Base-by-base conservation (phyloP, 179 eudicot species). In the Beta lomatogona region DNA sequence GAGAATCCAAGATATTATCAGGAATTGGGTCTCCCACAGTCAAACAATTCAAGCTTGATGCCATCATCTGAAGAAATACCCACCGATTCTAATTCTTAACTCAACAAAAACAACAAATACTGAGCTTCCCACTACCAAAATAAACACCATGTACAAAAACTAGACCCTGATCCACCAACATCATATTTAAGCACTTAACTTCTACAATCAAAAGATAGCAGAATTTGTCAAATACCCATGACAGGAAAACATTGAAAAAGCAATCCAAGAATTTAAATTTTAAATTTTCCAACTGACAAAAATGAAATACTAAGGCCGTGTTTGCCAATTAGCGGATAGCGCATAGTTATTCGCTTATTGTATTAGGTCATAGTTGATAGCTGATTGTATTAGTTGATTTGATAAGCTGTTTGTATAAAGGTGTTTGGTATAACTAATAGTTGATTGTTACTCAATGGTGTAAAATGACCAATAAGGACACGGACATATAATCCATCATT, bases 41-140 rank as follows among this genome's bases (percentile, higher is more conserved):
- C 79, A 95, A 82, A 77, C 98, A 96, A 84, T 95, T 95, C 84
- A 93, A 89, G 86, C 98, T 95, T 57, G 98, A 93, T 50, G 98
- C 98, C 98, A 95, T 95, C 82, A 93, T 89, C 98, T 95, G 93
- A 60, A 82, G 55, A 67, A 25, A 12, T 61, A 45, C 64, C 77
- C 87, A 84, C 36, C 74, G 69, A 55, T 66, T 71, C 80, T 60
- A 77, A 50, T 75, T 58, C 77, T 54, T 31, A 58, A 52, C 11
- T 75, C 68, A 45, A 63, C 50, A 68, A 69, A 21, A 76, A 76
- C 19, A 58, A 48, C 53, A 69, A 31, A 36, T 69, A 75, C 57
- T 67, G 41, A 73, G 60, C 66, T 54, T 21, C 48, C 78, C 15
- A 53, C 14, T 55, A 31, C 22, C 70, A 65, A 25, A 25, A 25